Base-by-base conservation (phyloP, 805 yeast genomes). In the Tetrapisispora pingtungensis region DNA sequence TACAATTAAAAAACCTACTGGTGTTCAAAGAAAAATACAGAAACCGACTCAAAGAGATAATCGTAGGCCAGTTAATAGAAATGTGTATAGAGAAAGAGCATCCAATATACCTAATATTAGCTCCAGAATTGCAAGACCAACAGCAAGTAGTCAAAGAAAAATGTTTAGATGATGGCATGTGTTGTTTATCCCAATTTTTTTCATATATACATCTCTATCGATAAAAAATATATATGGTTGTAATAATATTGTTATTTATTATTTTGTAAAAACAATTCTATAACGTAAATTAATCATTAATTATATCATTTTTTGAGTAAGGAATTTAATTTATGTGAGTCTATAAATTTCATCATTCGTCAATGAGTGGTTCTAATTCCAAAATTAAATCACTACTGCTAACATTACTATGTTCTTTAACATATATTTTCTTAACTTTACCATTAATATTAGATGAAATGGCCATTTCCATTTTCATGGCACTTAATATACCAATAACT, bases 381-480 rank as follows among this genome's bases (percentile, higher is more conserved):
- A 80, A 79, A 53, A 93, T 72, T 66, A 90, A 73, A 64, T 90
- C 98, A 51, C 82, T 80, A 44, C 96, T 94, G 59, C 88, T 97
- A 41, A 90, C 97, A 41, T 89, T 82, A 58, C 90, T 97, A 55
- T 95, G 95, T 61, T 86, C 94, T 66, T 80, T 81, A 52, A 87
- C 84, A 42, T 73, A 65, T 18, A 90, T 73, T 20, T 81, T 84
- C 37, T 81, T 80, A 48, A 90, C 77, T 59, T 74, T 77, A 62
- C 97, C 98, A 45, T 81, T 73, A 48, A 78, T 83, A 42, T 95
- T 95, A 20, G 97, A 89, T 63, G 86, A 77, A 57, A 89, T 88
- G 41, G 89, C 93, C 96, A 90, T 90, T 73, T 90, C 97, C 97
- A 89, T 89, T 77, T 89, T 89, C 97, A 89, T 89, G 52, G 97